phyloP scores from a whole-genome alignment of 768 basidiomycete species.

The Rhizopogon roseolus region DNA sequence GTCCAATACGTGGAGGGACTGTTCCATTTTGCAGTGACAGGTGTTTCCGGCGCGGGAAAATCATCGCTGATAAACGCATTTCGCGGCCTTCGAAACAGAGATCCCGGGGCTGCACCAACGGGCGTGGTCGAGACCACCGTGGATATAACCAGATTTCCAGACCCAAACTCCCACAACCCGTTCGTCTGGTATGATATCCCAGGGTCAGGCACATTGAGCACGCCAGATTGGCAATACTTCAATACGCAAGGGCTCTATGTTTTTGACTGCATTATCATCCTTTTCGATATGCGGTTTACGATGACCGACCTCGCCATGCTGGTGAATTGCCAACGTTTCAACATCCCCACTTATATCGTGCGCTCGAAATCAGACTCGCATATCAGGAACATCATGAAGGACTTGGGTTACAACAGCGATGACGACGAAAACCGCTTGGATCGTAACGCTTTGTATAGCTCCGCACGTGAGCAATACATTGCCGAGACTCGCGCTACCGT shows the following conservation, averaged over 20 bases:
- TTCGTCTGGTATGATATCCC: conserved; percentile 27
- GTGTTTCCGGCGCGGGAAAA: conserved; percentile 23
- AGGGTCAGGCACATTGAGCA: conserved; percentile 21
- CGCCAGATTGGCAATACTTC: conserved; percentile 25
- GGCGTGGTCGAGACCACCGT: conserved; percentile 21
- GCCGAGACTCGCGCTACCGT: conserved; percentile 13
- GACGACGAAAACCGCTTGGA: conserved; percentile 9
- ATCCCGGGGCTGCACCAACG: conserved; percentile 17
- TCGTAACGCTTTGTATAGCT: conserved; percentile 4
- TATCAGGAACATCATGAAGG: conserved; percentile 11
- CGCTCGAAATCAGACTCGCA: conserved; percentile 15
- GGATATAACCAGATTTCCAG: conserved; percentile 16
- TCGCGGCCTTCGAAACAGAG: conserved; percentile 19
- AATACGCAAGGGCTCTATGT: conserved; percentile 20
- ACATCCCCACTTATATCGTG: conserved; percentile 12
- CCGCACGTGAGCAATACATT: conserved; percentile 17
- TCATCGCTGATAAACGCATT: conserved; percentile 27
- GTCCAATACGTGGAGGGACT: conserved; percentile 13
- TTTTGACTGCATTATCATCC: conserved; percentile 13
- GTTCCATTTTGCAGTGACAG: conserved; percentile 25
- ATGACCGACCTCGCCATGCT: conserved; percentile 13
- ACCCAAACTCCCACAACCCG: conserved; percentile 12
- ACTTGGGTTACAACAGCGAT: conserved; percentile 7
- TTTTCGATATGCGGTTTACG: conserved; percentile 15
- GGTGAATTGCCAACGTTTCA: conserved; percentile 9